Percentiles rank a stretch among this genome's conserved stretches.
Conservation (phyloP, 2,329 filamentous ascomycete genomes). For the Hypoxylon sp. region DNA sequence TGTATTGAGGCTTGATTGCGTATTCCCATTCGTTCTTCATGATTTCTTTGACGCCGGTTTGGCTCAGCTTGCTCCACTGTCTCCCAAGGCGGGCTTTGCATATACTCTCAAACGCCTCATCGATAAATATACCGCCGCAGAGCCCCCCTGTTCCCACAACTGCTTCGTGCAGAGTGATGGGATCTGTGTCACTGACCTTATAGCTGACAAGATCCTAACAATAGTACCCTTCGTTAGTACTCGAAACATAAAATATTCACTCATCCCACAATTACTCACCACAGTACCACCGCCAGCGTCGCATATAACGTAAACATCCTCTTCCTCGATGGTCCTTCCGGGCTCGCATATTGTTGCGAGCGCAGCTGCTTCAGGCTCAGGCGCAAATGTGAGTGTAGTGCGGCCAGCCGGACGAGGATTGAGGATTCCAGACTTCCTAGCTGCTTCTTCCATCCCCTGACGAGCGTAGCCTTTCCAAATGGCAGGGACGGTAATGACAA, state of each 20-base stretch:
- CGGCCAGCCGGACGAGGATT: slow-evolving; percentile 41
- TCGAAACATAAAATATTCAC: neutral
- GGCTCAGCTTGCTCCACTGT: slow-evolving; percentile 7
- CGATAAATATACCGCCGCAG: slow-evolving; percentile 16
- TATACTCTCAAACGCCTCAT: slow-evolving; percentile 8
- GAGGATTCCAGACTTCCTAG: slow-evolving; percentile 55
- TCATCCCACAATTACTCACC: neutral
- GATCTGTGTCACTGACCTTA: slow-evolving; percentile 20
- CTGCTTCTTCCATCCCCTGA: slow-evolving; percentile 56
- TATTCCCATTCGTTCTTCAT: slow-evolving; percentile 16
- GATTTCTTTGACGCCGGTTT: slow-evolving; percentile 8
- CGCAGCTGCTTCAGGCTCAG: slow-evolving; percentile 63
- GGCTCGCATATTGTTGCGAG: slow-evolving; percentile 56
- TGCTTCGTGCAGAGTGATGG: slow-evolving; percentile 12
- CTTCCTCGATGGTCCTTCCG: slow-evolving; percentile 42
- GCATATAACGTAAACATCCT: slow-evolving; percentile 49
- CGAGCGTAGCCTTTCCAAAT: slow-evolving; percentile 39
- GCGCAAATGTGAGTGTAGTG: slow-evolving; percentile 55
- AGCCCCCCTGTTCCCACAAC: slow-evolving; percentile 11
- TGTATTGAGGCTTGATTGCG: slow-evolving; percentile 4
- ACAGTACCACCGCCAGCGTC: slow-evolving; percentile 51
- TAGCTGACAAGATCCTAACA: slow-evolving; percentile 41
- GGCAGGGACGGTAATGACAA: slow-evolving; percentile 39
- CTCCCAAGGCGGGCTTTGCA: slow-evolving; percentile 13
- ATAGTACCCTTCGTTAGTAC: neutral